These are phyloP conservation scores for Aquilaria agallochum DNA, from an alignment of 441 rosid species.

Conservation along the genomic window DNA sequence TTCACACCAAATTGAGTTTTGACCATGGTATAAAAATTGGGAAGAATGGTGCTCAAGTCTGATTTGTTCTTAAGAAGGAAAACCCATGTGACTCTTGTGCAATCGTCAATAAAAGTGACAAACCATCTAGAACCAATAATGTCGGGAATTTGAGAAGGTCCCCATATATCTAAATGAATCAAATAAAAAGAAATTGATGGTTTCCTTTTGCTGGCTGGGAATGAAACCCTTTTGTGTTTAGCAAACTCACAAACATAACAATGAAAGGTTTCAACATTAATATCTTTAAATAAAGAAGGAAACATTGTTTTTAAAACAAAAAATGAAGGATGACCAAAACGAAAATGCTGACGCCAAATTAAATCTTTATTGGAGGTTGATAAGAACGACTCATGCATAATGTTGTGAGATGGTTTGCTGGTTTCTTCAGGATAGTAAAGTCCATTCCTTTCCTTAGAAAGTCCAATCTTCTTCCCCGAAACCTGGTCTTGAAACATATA, in stretches of 20 bases:
- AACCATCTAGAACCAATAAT: slow-evolving; percentile 1
- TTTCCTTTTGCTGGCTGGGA: background rate
- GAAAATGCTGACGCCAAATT: background rate
- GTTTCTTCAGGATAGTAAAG: background rate
- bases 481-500: slow-evolving; percentile 2
- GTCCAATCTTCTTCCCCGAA: slow-evolving; percentile 4
- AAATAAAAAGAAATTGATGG: background rate
- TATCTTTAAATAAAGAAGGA: background rate
- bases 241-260: slow-evolving; percentile 6
- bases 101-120: slow-evolving; percentile 10
- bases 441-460: background rate
- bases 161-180: slow-evolving; percentile 8
- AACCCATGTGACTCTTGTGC: background rate
- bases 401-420: too few species aligned
- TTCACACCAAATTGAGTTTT: slow-evolving; percentile 5
- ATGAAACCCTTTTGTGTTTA: slow-evolving; percentile 1
- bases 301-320: background rate
- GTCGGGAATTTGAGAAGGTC: background rate
- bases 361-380: background rate
- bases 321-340: background rate
- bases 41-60: background rate
- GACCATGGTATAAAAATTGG: slow-evolving; percentile 3
- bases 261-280: background rate
- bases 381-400: background rate
- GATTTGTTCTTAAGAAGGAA: slow-evolving; percentile 7